Base-by-base conservation (phyloP, 2,329 filamentous ascomycete species). In the Podosphaera fusca region DNA sequence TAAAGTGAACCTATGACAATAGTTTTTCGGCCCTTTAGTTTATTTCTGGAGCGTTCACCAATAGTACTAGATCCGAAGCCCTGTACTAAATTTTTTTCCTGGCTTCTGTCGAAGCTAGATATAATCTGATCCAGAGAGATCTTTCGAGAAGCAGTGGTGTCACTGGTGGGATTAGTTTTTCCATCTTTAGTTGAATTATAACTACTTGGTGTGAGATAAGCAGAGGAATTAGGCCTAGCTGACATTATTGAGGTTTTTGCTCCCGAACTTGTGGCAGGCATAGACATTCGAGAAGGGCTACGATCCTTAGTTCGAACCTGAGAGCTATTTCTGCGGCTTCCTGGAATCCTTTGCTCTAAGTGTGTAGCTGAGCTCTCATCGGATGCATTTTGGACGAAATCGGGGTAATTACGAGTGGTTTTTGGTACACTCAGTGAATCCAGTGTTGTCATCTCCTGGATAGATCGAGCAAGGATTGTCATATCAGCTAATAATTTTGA, bases 1-100 rank as follows among this genome's bases (percentile, higher is more conserved):
- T 90, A 94, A 61, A 95, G 74, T 14, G 85, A 87, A 1, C 87
- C 90, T 62, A 94, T 75, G 7, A 94, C 78, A 58, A 95, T 82
- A 30, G 80, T 80, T 12, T 86, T 77, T 57, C 90, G 81, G 34
- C 85, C 84, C 68, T 85, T 89, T 35, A 87, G 87, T 67, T 87
- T 87, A 62, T 83, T 82, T 60, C 87, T 82, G 67, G 81, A 85
- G 60, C 84, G 76, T 66, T 95, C 87, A 62, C 82, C 84, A 59
- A 84, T 73, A 57, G 84, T 83, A 54, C 80, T 78, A 0, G 80
- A 73, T 0, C 81, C 81, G 65, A 94, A 87, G 0, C 87, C 87
- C 59, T 81, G 78, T 2, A 77, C 85, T 66, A 72, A 80, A 63
- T 78, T 80, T 69, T 73, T 72, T 63, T 80, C 78, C 57, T 62